Conservation (phyloP, 164 flowering plant species). For the Saururus chinensis region DNA sequence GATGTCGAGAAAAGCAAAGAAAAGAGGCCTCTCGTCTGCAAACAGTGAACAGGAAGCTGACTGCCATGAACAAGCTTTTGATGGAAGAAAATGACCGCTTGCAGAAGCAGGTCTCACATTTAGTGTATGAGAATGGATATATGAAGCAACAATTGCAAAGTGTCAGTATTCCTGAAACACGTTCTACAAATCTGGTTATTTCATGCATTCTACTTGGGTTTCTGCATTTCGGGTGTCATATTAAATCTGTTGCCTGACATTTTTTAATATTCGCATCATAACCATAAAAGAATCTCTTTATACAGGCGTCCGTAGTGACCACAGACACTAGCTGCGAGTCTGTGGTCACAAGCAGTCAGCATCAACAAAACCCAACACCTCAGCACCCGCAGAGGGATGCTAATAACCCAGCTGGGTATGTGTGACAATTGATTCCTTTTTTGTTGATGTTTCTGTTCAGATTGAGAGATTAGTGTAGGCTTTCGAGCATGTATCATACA, state of each 20-base stretch:
- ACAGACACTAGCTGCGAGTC: conserved; percentile 86
- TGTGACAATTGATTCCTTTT: not conserved
- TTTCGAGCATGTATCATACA: too few relatives aligned
- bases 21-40: conserved; percentile 74
- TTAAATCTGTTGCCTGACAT: too few relatives aligned
- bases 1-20: conserved; percentile 88
- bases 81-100: conserved; percentile 93
- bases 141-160: conserved; percentile 57
- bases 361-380: conserved; percentile 63
- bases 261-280: not conserved
- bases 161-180: conserved; percentile 23
- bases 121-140: conserved; percentile 75
- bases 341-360: conserved; percentile 75
- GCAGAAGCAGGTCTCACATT: conserved; percentile 79
- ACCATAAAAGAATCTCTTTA: not conserved
- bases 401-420: conserved; percentile 46
- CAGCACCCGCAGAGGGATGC: conserved; percentile 75
- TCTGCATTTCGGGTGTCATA: too few relatives aligned
- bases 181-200: too few relatives aligned
- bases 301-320: conserved; percentile 49
- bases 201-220: too few relatives aligned
- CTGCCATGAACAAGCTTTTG: conserved; percentile 83
- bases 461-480: not conserved
- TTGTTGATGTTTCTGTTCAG: not conserved
- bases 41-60: conserved; percentile 72